Conservation (phyloP, 2,329 filamentous ascomycete genomes). For the Trichoderma polysporum region DNA sequence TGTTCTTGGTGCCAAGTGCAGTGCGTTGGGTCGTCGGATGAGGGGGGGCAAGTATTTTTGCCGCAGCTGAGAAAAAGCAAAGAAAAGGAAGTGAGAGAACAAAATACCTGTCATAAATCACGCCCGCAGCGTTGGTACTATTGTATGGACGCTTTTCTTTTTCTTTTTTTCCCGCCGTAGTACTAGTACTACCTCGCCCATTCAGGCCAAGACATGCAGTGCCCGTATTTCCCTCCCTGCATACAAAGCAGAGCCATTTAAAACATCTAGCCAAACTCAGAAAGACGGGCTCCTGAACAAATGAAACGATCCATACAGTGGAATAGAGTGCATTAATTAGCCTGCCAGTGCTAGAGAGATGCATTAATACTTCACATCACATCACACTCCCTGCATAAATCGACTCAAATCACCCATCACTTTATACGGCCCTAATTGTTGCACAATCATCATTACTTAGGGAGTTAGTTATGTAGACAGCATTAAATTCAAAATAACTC, state of each 20-base stretch:
- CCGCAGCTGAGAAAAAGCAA: neutral
- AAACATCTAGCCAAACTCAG: neutral
- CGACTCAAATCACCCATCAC: neutral
- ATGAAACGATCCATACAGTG: neutral
- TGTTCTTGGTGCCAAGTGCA: too few species aligned
- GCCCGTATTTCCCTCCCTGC: neutral
- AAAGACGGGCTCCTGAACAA: neutral
- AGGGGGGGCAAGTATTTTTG: too few species aligned
- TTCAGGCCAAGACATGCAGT: neutral
- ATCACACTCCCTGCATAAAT: neutral
- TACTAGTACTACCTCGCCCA: neutral
- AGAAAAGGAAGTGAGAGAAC: neutral
- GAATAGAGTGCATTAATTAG: neutral
- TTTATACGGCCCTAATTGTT: neutral
- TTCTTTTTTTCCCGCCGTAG: too few species aligned
- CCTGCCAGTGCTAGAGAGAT: neutral
- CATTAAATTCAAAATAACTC: neutral
- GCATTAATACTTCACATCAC: neutral
- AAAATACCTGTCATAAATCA: neutral
- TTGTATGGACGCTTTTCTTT: too few species aligned
- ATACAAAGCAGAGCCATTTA: neutral
- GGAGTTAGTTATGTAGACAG: neutral
- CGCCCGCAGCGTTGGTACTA: too few species aligned
- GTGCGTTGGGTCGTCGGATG: too few species aligned
- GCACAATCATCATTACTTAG: too few species aligned